Conservation (phyloP, 1,139 yeast genomes). For the Candida sp. region DNA sequence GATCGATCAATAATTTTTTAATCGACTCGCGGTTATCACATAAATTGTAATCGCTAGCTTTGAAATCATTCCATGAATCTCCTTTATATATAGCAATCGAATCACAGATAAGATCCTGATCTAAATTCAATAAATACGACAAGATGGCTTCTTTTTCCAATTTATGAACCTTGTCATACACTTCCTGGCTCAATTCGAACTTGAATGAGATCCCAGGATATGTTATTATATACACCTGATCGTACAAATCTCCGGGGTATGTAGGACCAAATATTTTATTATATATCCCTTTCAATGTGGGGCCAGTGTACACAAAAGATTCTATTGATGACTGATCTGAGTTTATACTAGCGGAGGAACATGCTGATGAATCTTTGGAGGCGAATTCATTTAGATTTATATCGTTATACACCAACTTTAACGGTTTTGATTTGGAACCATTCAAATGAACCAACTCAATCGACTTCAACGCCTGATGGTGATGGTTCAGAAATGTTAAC, state of each 20-base stretch:
- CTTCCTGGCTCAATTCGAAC: slow-evolving; percentile 22
- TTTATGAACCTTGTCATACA: slow-evolving; percentile 13
- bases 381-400: slow-evolving; percentile 23
- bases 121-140: slow-evolving; percentile 31
- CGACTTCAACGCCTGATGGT: slow-evolving; percentile 38
- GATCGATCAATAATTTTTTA: slow-evolving; percentile 1
- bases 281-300: slow-evolving; percentile 43
- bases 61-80: slow-evolving; percentile 22
- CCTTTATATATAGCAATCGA: slow-evolving; percentile 11
- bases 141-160: slow-evolving; percentile 16
- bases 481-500: slow-evolving; percentile 38
- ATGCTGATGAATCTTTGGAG: neutral
- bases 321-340: slow-evolving; percentile 7
- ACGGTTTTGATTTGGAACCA: slow-evolving; percentile 3
- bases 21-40: neutral
- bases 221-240: slow-evolving; percentile 35
- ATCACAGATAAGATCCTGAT: slow-evolving; percentile 31
- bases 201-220: slow-evolving; percentile 56
- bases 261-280: slow-evolving; percentile 64
- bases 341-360: slow-evolving; percentile 4
- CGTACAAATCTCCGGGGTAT: slow-evolving; percentile 45
- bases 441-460: slow-evolving; percentile 42
- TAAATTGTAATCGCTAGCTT: neutral
- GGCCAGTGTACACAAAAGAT: slow-evolving; percentile 8
- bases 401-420: slow-evolving; percentile 31